Evolutionary conservation across 2,329 filamentous ascomycete species (phyloP).

Genomic region (Aspergillus terreus): DNA sequence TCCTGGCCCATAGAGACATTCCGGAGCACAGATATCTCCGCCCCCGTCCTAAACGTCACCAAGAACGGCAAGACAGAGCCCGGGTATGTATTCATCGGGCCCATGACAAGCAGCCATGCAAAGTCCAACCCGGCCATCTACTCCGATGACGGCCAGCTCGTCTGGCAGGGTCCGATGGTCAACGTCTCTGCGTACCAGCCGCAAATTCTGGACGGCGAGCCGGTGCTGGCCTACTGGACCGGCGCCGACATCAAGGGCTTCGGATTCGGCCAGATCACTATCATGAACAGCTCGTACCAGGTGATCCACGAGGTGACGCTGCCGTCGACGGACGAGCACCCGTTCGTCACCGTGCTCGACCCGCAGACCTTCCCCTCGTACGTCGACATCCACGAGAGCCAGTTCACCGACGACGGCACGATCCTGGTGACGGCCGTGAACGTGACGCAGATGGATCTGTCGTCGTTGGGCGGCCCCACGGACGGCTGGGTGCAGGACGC

Average conservation of each 20-base stretch:
- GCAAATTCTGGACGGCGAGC: slow-evolving; percentile 17
- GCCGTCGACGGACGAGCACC: slow-evolving; percentile 2
- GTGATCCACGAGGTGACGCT: slow-evolving; percentile 20
- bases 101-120: background rate
- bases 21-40: slow-evolving; percentile 9
- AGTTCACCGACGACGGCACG: slow-evolving; percentile 1
- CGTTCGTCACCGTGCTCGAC: slow-evolving; percentile 11
- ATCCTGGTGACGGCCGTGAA: slow-evolving; percentile 12
- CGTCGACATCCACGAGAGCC: slow-evolving; percentile 23
- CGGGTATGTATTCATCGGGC: slow-evolving; percentile 22
- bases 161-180: slow-evolving; percentile 21
- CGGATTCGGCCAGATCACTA: slow-evolving; percentile 16
- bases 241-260: slow-evolving; percentile 15
- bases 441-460: slow-evolving; percentile 19
- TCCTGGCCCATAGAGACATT: slow-evolving; percentile 19
- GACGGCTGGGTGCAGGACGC: slow-evolving; percentile 25
- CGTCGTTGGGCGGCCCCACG: slow-evolving; percentile 16
- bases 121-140: slow-evolving; percentile 18
- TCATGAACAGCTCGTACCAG: slow-evolving; percentile 21
- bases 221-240: slow-evolving; percentile 25
- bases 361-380: slow-evolving; percentile 14
- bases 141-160: slow-evolving; percentile 22
- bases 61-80: slow-evolving; percentile 20
- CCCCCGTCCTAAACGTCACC: slow-evolving; percentile 19
- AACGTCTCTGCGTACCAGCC: slow-evolving; percentile 16